Evolutionary conservation across 73 alveolate species (phyloP).

Genomic region (Paramecium primaurelia): DNA sequence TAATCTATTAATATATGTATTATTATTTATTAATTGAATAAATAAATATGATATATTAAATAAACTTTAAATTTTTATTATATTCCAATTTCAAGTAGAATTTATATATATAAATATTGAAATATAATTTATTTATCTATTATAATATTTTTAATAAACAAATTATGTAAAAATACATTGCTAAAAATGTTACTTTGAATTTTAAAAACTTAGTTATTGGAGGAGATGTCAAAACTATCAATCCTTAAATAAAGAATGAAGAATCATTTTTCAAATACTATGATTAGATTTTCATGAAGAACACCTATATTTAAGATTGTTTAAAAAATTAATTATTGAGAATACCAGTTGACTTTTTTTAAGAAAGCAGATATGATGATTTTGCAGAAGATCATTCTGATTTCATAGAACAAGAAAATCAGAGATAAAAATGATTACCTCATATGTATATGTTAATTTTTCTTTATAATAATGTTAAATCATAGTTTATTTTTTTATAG

Average conservation of each 20-base stretch:
- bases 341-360: neutral
- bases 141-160: neutral
- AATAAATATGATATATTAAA: neutral
- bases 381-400: conserved; percentile 37
- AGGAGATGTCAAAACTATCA: neutral
- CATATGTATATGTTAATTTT: neutral
- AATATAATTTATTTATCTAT: neutral
- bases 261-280: neutral
- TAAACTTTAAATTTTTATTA: neutral
- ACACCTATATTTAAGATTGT: neutral
- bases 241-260: neutral
- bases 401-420: neutral
- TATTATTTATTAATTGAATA: neutral
- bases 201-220: neutral
- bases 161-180: conserved; percentile 35
- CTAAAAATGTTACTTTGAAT: neutral
- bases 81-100: neutral
- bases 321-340: neutral
- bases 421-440: neutral
- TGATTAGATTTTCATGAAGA: neutral
- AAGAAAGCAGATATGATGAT: conserved; percentile 14
- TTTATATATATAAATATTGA: neutral
- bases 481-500: conserved; percentile 50
- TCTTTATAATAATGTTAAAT: neutral
- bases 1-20: no score